A percentile compares a stretch with the other conserved stretches of the same genome.
These are phyloP conservation scores for Aspergillus eucalypticola DNA, from an alignment of 2,329 filamentous ascomycete species.

Conservation along the genomic window DNA sequence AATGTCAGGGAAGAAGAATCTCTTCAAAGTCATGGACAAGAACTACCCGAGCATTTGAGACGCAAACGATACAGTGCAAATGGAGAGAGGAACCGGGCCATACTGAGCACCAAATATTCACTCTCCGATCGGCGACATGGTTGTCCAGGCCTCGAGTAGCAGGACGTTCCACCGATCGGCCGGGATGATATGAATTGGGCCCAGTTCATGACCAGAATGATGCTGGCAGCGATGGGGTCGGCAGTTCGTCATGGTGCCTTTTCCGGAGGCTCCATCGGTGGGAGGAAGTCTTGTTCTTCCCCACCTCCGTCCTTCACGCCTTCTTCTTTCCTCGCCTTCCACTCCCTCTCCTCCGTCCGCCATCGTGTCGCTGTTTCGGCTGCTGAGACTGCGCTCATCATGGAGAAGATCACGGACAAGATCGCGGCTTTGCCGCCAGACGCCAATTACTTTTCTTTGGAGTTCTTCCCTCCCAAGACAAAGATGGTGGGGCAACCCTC, in stretches of 20 bases:
- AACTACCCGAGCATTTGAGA: not conserved
- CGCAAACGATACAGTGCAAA: not conserved
- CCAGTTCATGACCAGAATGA: not conserved
- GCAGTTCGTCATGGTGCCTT: constrained; percentile 8
- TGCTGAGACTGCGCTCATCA: constrained; percentile 36
- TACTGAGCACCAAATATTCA: not conserved
- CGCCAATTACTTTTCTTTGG: constrained; percentile 88
- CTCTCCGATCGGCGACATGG: not conserved
- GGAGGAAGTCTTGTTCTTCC: constrained; percentile 10
- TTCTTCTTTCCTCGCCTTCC: constrained; percentile 21
- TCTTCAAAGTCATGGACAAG: not conserved
- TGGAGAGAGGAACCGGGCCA: not conserved
- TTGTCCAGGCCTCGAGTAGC: not conserved
- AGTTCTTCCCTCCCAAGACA: constrained; percentile 99
- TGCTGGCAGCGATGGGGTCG: not conserved
- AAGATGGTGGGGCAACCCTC: constrained; percentile 62
- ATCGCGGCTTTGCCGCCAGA: constrained; percentile 83
- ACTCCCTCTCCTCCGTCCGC: constrained; percentile 12
- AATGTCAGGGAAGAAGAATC: not conserved
- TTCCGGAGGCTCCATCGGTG: constrained; percentile 6
- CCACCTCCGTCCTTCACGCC: constrained; percentile 25
- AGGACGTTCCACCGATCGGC: not conserved
- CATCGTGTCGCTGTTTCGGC: constrained; percentile 3
- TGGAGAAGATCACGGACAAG: constrained; percentile 93
- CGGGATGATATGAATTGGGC: not conserved